These are phyloP conservation scores for Davidsoniella virescens DNA, from an alignment of 2,329 filamentous ascomycete species.

Conservation along the genomic window DNA sequence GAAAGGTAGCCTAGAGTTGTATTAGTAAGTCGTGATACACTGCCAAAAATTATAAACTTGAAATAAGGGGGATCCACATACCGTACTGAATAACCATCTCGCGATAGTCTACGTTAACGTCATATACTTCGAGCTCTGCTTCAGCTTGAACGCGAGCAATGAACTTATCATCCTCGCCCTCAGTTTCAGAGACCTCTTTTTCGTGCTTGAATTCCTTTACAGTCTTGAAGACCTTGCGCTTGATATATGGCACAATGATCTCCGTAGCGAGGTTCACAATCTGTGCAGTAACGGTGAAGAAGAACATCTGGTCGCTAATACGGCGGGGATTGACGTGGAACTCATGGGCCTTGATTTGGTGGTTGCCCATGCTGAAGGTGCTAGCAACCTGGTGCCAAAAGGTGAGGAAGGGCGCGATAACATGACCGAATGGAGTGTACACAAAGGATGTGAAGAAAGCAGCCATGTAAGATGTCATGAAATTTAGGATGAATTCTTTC, in stretches of 20 bases:
- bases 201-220: constrained; percentile 54
- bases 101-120: constrained; percentile 77
- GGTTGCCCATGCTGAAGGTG: constrained; percentile 59
- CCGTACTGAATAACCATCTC: constrained; percentile 82
- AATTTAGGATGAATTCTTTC: constrained; percentile 92
- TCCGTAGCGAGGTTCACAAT: constrained; percentile 78
- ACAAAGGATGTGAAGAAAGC: constrained; percentile 88
- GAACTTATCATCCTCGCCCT: constrained; percentile 60
- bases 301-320: constrained; percentile 82
- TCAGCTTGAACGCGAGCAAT: constrained; percentile 68
- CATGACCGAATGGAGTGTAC: constrained; percentile 77
- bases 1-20: constrained; percentile 54
- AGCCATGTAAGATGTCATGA: constrained; percentile 86
- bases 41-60: background rate
- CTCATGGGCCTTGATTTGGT: constrained; percentile 44
- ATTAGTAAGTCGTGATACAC: background rate
- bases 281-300: constrained; percentile 88
- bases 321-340: constrained; percentile 75
- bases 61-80: constrained; percentile 18
- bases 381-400: constrained; percentile 61
- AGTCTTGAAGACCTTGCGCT: constrained; percentile 61
- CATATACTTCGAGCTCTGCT: constrained; percentile 66
- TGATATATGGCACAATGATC: constrained; percentile 68
- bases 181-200: constrained; percentile 41
- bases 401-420: constrained; percentile 73